Evolutionary conservation across 2,329 filamentous ascomycete genomes (phyloP), one percentile per base, ranked within the genome.

Genomic region (Phialophora tarda): DNA sequence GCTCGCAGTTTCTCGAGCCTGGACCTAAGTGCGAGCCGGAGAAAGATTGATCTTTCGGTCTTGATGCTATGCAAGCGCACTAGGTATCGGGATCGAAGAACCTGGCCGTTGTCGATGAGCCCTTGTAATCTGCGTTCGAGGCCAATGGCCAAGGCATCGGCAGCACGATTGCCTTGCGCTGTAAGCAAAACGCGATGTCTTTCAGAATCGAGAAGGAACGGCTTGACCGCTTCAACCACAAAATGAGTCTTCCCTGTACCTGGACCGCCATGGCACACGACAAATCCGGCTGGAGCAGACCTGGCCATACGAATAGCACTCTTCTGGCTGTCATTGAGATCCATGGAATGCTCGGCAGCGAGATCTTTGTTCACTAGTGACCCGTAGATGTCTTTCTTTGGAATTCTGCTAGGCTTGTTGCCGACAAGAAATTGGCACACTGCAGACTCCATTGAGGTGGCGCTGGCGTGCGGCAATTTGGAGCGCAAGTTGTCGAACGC

Each of bases 221-320:
- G 65, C 11, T 30, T 60, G 11, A 63, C 34, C 5, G 65, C 65
- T 48, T 67, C 24, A 5, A 67, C 32, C 14, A 64, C 48, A 28
- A 67, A 67, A 41, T 67, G 65, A 1, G 65, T 67, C 41, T 67
- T 67, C 4, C 65, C 60, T 1, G 65, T 63, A 14, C 65, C 65
- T 5, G 65, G 65, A 4, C 65, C 61, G 48, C 65, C 65, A 44
- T 67, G 65, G 21, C 60, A 60, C 8, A 67, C 30, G 53, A 67
- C 32, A 55, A 67, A 57, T 21, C 65, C 60, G 4, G 44, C 65
- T 21, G 65, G 65, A 38, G 65, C 65, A n/a, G 34, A 17, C 14
- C 50, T 32, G 4, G 32, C 65, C 23, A 63, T 24, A 4, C 38
- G 24, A 23, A 63, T 67, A 24, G 60, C 65, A 14, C 26, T 48